Evolutionary conservation across 2,329 filamentous ascomycete genomes (phyloP), one percentile per base, ranked within the genome.

Genomic region (Diaporthe sp.): DNA sequence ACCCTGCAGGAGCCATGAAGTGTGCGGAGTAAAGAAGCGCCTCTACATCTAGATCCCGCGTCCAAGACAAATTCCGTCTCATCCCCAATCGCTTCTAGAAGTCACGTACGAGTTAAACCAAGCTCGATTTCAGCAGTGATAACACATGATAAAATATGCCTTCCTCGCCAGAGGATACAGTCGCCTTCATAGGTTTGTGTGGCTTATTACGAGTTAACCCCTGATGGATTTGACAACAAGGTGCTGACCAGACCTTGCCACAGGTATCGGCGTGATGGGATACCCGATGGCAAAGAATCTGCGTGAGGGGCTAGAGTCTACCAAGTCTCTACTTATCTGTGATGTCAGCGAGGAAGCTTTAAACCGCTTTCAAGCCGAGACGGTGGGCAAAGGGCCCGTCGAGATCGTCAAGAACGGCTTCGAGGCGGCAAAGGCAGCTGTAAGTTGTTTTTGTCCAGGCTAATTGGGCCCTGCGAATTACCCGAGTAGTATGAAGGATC

Each of bases 311-410:
- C 72, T 84, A 7, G 76, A 76, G 1, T 39, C 76, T 4, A 73
- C 77, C 3, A 81, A 79, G 55, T 80, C 78, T 0, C 75, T 84
- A 3, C 77, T 82, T 39, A 79, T 84, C 61, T 83, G 82, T 49
- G 83, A 84, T 75, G 83, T 87, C 19, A 84, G 82, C 71, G 75
- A 78, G 9, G 80, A 82, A 4, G 84, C 83, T 0, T 73, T 87
- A 15, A 65, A 79, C 1, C 81, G 80, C 12, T 87, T 87, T 77
- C 80, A 84, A 72, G 60, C 77, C 17, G 83, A 88, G 72, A 80
- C 82, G 8, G 62, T 79, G 72, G 80, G 79, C 10, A 79, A 82
- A 15, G 84, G 84, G 0, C 81, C 82, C 4, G 81, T 87, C 1
- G 78, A 84, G 71, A 77, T 83, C 4, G 78, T 85, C 12, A 74